Evolutionary conservation across 2,329 filamentous ascomycete species (phyloP).

Genomic region (Tolypocladium ophioglossoides): DNA sequence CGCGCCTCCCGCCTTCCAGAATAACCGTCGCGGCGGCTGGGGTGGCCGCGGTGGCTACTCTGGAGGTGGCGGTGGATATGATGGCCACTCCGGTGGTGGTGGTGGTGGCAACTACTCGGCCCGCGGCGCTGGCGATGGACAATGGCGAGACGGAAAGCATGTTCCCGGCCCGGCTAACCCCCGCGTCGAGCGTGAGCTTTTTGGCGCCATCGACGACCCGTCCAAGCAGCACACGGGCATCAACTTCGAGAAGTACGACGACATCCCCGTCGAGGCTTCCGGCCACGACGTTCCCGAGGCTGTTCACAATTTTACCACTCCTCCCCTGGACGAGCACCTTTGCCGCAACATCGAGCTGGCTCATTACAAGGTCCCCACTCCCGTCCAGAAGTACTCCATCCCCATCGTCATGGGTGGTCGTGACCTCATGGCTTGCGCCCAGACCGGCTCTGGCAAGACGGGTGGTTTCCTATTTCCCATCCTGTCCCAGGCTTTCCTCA

Average conservation of each 20-base stretch:
- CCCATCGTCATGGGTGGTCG: slow-evolving; percentile 97
- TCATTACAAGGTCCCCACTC: slow-evolving; percentile 90
- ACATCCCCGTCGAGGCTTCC: slow-evolving; percentile 96
- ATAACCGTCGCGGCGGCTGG: slow-evolving; percentile 21
- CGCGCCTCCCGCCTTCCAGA: slow-evolving; percentile 8
- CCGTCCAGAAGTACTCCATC: slow-evolving; percentile 98
- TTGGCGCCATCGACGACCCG: slow-evolving; percentile 82
- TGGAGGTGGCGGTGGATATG: slow-evolving; percentile 21
- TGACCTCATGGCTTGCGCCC: slow-evolving; percentile 98
- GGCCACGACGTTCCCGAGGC: slow-evolving; percentile 89
- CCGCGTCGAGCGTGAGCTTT: slow-evolving; percentile 89
- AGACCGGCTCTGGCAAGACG: slow-evolving; percentile 99
- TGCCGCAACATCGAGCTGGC: slow-evolving; percentile 88
- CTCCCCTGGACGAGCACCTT: slow-evolving; percentile 89
- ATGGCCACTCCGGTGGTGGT: slow-evolving; percentile 24
- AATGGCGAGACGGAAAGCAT: slow-evolving; percentile 97
- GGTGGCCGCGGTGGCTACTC: slow-evolving; percentile 25
- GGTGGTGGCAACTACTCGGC: slow-evolving; percentile 38
- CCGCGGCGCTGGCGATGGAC: slow-evolving; percentile 84
- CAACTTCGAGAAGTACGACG: slow-evolving; percentile 99
- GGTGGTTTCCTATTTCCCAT: slow-evolving; percentile 99
- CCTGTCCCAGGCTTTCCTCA: slow-evolving; percentile 91
- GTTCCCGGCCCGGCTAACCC: slow-evolving; percentile 79
- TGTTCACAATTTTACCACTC: slow-evolving; percentile 82
- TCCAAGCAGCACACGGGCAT: slow-evolving; percentile 95